Base-by-base conservation (phyloP, 495 filamentous ascomycete genomes). In the Aspergillus affinis region DNA sequence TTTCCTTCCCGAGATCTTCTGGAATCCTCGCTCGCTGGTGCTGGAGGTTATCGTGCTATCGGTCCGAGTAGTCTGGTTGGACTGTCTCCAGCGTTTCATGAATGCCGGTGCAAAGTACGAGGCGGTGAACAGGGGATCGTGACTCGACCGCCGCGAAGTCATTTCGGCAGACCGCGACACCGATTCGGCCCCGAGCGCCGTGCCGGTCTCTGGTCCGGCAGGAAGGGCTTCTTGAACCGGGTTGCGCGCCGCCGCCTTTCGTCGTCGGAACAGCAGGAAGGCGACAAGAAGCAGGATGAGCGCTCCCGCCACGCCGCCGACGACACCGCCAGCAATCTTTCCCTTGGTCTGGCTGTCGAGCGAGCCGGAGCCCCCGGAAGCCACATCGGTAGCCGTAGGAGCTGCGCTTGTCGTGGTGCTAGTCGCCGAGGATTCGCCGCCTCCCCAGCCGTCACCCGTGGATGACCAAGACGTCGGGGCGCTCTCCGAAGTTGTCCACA, bases 1-100 rank as follows among this genome's bases (percentile, higher is more conserved):
- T 63, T 91, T 91, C 55, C 84, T 80, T 36, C 90, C 90, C 6
- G 88, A 88, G 5, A 93, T 75, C 61, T 82, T 83, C 60, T 85
- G 80, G 61, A 85, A 85, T 2, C 82, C 82, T 15, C 78, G 78
- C 52, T 85, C 82, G 57, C 79, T 80, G 4, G 75, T 62, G 20
- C 48, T 60, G 0, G 73, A 69, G 29, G 66, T 66, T 8, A 69
- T 10, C 5, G 69, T 73, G 47, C 78, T 79, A 44, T 82, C 81
- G 4, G 77, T 79, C 1, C 67, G 71, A 1, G 74, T 77, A 15
- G 81, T 73, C 57, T 72, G 66, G 18, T 68, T 74, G n/a, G 68
- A 75, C 51, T 75, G 56, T 51, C 70, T 54, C 75, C 74, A 66
- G 62, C 72, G 65, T 64, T 79, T 76, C 69, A 77, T 72, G 55